Conservation (phyloP, 805 yeast genomes). For the Priceomyces medius region DNA sequence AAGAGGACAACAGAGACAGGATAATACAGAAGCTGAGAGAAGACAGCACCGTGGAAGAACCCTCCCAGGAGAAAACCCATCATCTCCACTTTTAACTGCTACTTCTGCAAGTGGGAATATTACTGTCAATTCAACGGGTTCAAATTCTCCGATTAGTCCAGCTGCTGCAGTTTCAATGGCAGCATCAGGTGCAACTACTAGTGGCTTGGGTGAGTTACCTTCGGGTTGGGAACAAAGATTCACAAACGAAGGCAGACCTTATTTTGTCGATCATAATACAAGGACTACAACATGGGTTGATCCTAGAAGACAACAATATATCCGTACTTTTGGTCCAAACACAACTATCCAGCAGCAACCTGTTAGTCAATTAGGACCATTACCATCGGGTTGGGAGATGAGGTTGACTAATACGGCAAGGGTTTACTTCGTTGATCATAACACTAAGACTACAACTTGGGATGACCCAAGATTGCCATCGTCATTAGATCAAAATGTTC, state of each 20-base stretch:
- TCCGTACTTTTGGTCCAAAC: slow-evolving; percentile 87
- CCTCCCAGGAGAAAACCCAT: slow-evolving; percentile 62
- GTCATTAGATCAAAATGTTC: slow-evolving; percentile 95
- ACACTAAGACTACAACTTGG: slow-evolving; percentile 99
- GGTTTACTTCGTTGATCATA: slow-evolving; percentile 97
- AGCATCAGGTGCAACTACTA: slow-evolving; percentile 84
- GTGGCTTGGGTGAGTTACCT: slow-evolving; percentile 95
- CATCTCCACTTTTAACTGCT: slow-evolving; percentile 30
- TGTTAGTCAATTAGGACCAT: slow-evolving; percentile 93
- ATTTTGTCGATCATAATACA: slow-evolving; percentile 98
- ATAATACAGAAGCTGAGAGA: slow-evolving; percentile 81
- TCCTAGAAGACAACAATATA: slow-evolving; percentile 98
- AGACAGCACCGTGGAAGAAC: slow-evolving; percentile 89
- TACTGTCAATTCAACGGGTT: slow-evolving; percentile 44
- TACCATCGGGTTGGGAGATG: slow-evolving; percentile 99
- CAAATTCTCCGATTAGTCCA: slow-evolving; percentile 55
- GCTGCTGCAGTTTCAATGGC: slow-evolving; percentile 69
- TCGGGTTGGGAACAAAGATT: slow-evolving; percentile 99
- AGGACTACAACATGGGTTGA: slow-evolving; percentile 99
- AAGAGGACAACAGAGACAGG: slow-evolving; percentile 59
- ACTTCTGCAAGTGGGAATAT: slow-evolving; percentile 44
- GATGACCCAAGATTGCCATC: slow-evolving; percentile 99
- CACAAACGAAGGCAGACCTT: slow-evolving; percentile 97
- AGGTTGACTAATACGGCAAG: slow-evolving; percentile 97
- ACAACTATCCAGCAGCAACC: slow-evolving; percentile 97